Conservation (phyloP, 2,329 filamentous ascomycete genomes). For the Aspergillus versicolor region DNA sequence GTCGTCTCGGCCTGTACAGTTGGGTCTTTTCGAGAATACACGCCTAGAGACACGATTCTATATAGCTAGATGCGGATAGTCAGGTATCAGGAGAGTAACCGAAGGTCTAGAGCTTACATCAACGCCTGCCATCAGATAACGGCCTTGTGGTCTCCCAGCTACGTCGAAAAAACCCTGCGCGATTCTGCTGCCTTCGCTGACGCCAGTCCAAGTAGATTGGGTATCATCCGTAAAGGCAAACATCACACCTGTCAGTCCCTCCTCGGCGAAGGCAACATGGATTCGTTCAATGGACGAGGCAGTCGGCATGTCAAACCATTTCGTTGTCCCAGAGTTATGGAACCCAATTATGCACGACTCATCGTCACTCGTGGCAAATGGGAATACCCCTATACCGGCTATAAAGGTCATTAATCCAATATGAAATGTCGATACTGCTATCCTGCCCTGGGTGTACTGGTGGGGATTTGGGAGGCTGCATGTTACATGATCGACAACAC, state of each 20-base stretch:
- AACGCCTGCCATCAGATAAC: conserved; percentile 8
- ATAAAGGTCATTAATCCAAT: conserved; percentile 9
- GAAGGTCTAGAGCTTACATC: background rate
- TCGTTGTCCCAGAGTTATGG: background rate
- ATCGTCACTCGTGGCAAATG: background rate
- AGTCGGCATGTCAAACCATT: conserved; percentile 3
- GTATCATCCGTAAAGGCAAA: conserved; percentile 5
- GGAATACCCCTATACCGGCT: conserved; percentile 3
- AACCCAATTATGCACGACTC: conserved; percentile 2
- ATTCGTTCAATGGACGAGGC: background rate
- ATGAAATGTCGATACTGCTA: conserved; percentile 7
- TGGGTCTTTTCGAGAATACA: background rate
- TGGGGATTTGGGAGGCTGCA: background rate
- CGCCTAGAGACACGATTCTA: background rate
- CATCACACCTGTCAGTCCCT: conserved; percentile 9
- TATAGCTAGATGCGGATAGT: background rate
- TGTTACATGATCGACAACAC: background rate
- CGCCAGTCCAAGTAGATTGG: conserved; percentile 6
- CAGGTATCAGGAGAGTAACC: background rate
- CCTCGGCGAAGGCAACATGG: background rate
- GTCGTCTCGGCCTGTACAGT: too few species aligned
- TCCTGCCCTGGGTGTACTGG: background rate
- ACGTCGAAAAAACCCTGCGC: background rate
- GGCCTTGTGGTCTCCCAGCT: background rate
- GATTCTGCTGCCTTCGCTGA: background rate